Evolutionary conservation across 805 yeast species (phyloP), one percentile per base, ranked within the genome.

Genomic region (Vanderwaltozyma yarrowii): DNA sequence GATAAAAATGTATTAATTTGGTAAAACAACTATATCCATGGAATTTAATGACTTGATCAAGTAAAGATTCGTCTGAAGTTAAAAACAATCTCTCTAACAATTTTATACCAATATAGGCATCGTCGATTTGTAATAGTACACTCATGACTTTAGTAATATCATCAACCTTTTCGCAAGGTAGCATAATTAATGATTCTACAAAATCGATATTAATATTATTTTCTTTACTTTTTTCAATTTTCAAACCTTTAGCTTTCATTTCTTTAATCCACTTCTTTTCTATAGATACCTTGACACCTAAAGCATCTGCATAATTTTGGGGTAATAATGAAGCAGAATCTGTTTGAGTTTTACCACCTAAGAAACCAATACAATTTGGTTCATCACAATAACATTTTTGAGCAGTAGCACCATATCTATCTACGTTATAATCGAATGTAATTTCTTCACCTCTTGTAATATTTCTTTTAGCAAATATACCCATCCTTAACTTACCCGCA

Each of bases 271-370:
- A 81, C 39, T 69, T 75, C 51, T 77, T 80, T 54, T 85, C 95
- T 44, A 76, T 76, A 19, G 70, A 69, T 1, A 73, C 64, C 12
- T 73, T 66, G 9, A 88, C 80, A 15, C 95, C 95, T 33, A 92
- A 68, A 0, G 96, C 96, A 44, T 83, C 94, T 9, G 92, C 76
- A 26, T 82, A 71, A 18, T 77, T 73, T 45, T 84, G 89, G 2
- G 97, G 96, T 35, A 89, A 68, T 40, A 85, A 64, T 29, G 84
- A 70, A 1, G 89, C 89, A 24, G 89, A 83, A 49, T 87, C 95
- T 2, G 97, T 87, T 64, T 92, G 98, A 2, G 95, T 89, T 60
- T 87, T 88, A 35, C 98, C 98, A 46, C 97, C 98, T 67, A 89
- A 75, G 47, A 81, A 80, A 25, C 96, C 95, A 31, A 86, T 71